Conservation (phyloP, 192 early-diverging fungal genomes). For the Entomortierella beljakovae region DNA sequence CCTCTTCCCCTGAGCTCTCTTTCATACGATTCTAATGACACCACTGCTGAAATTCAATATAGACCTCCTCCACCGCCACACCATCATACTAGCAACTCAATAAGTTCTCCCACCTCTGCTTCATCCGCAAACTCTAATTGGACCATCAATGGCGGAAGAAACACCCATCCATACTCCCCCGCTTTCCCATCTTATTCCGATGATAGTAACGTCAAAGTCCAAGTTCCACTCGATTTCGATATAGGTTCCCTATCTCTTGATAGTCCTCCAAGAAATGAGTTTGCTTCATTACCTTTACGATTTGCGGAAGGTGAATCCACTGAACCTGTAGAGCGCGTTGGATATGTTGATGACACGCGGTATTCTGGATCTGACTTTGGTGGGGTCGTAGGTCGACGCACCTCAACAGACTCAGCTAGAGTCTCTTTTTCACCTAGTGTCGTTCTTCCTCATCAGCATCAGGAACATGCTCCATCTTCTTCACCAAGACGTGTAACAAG, state of each 20-base stretch:
- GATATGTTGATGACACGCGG: slow-evolving; percentile 44
- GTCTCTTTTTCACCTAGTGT: slow-evolving; percentile 7
- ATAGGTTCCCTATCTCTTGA: slow-evolving; percentile 33
- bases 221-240: slow-evolving; percentile 33
- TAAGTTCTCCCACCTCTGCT: slow-evolving; percentile 17
- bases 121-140: slow-evolving; percentile 17
- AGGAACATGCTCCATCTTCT: neutral
- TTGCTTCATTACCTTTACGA: slow-evolving; percentile 21
- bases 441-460: neutral
- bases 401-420: neutral
- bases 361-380: slow-evolving; percentile 43
- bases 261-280: neutral
- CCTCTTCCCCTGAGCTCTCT: neutral
- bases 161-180: neutral
- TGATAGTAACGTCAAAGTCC: slow-evolving; percentile 9
- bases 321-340: slow-evolving; percentile 30
- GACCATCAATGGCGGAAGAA: neutral
- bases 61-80: neutral
- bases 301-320: slow-evolving; percentile 31
- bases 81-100: neutral
- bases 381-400: neutral
- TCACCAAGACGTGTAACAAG: slow-evolving; percentile 13
- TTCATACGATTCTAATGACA: neutral
- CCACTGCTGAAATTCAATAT: neutral
- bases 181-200: neutral